Base-by-base conservation (phyloP, 495 filamentous ascomycete genomes). In the Penicillium paradoxum region DNA sequence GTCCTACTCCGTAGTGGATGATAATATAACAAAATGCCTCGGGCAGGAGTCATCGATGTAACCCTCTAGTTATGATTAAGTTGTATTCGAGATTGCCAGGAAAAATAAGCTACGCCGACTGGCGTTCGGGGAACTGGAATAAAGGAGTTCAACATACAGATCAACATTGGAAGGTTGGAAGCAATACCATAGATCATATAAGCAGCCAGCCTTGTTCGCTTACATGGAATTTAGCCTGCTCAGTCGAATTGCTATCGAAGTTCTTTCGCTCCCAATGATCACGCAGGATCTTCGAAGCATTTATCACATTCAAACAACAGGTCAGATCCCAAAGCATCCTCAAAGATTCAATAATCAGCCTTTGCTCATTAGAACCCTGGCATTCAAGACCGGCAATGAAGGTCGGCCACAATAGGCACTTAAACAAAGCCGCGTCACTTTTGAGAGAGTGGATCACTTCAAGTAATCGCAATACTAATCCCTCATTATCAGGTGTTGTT, bases 371-470 rank as follows among this genome's bases (percentile, higher is more conserved):
- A 11, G 46, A 8, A 6, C 30, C 18, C 15, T 32, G 42, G 41
- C 53, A 55, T 34, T 78, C 75, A 0, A 79, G 69, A 3, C 78
- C 78, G 0, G 71, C 74, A 49, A 81, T 64, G 39, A 82, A 81
- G 2, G 72, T 73, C 0, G 79, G 76, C 78, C 77, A 81, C 0
- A 76, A 63, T 0, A 75, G 69, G 9, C 71, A 79, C 48, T 81
- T 82, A 62, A 80, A 73, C n/a, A 75, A 48, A 0, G 71, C 51
- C 6, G 70, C 70, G 3, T 77, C 61, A 17, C 60, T 36, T n/a
- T 69, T 66, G 8, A 82, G 63, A n/a, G 54, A 53, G 3, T 72
- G 64, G 19, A 81, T 58, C 22, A 70, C 55, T 3, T 56, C 33
- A 14, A 76, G 50, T 15, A 78, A 72, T 22, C 71, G 68, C 0